A percentile compares a stretch with the other conserved stretches of the same genome.
Evolutionary conservation across 2,329 filamentous ascomycete species (phyloP).

Genomic region (Botrytis elliptica): DNA sequence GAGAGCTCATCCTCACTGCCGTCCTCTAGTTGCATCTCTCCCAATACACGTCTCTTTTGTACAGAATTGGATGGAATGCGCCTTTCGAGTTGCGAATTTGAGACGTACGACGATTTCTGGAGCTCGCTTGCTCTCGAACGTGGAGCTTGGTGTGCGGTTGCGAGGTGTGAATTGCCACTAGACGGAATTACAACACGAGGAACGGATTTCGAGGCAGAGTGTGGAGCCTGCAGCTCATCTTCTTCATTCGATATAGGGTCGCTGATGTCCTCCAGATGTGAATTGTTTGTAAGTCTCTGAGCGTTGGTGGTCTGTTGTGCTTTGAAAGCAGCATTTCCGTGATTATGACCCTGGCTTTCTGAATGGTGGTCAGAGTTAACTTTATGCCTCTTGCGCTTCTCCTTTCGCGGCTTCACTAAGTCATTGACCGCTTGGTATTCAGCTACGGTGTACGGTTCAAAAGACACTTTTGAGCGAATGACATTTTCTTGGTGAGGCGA

Average conservation of each 20-base stretch:
- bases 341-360: neutral
- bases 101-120: neutral
- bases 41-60: neutral
- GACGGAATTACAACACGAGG: neutral
- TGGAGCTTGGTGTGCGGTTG: neutral
- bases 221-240: neutral
- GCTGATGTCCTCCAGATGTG: neutral
- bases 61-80: neutral
- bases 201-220: neutral
- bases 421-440: slow-evolving; percentile 9
- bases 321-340: neutral
- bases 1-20: slow-evolving; percentile 16
- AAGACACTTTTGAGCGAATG: neutral
- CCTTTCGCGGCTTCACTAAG: neutral
- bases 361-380: neutral
- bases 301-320: neutral
- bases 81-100: neutral
- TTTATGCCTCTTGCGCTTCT: neutral
- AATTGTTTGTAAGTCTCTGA: neutral
- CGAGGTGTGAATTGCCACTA: neutral
- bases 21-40: neutral
- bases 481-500: slow-evolving; percentile 1
- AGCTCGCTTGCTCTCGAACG: neutral
- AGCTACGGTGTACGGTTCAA: neutral
- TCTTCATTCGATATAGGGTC: slow-evolving; percentile 8